phyloP scores from a whole-genome alignment of 805 yeast genomes.

The Priceomyces fermenticarens region DNA sequence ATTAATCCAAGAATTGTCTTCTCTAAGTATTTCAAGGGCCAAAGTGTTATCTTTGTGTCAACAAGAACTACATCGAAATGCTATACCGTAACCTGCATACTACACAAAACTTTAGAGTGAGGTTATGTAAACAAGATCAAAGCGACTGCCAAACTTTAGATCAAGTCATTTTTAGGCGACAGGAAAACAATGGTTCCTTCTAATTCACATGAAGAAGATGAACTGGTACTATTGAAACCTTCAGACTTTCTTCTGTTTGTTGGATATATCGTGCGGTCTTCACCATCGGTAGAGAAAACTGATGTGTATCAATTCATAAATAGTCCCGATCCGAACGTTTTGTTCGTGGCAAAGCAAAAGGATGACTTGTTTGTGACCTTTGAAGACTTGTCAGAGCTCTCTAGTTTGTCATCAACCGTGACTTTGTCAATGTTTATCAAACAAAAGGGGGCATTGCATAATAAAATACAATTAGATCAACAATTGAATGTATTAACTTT shows the following conservation, averaged over 20 bases:
- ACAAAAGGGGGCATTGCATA: constrained; percentile 29
- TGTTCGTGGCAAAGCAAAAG: constrained; percentile 13
- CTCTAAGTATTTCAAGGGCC: no score
- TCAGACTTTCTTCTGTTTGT: neutral
- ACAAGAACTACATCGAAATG: no score
- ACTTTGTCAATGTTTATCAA: constrained; percentile 36
- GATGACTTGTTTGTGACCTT: constrained; percentile 6
- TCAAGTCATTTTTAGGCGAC: no score
- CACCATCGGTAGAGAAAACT: neutral
- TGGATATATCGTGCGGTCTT: no score
- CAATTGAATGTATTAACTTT: constrained; percentile 35
- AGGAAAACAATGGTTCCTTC: no score
- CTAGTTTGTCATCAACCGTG: constrained; percentile 18
- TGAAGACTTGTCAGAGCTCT: constrained; percentile 7
- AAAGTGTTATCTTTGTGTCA: no score
- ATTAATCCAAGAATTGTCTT: no score
- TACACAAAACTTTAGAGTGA: neutral
- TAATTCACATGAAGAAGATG: no score
- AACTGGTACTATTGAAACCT: neutral
- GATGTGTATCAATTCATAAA: constrained; percentile 13
- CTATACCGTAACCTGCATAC: neutral
- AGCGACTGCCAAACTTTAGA: neutral
- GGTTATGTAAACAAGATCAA: constrained; percentile 3
- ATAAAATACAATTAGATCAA: constrained; percentile 17
- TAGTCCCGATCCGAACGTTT: constrained; percentile 17